Conservation (phyloP, 73 alveolate genomes). For the Symbiodinium natans region DNA sequence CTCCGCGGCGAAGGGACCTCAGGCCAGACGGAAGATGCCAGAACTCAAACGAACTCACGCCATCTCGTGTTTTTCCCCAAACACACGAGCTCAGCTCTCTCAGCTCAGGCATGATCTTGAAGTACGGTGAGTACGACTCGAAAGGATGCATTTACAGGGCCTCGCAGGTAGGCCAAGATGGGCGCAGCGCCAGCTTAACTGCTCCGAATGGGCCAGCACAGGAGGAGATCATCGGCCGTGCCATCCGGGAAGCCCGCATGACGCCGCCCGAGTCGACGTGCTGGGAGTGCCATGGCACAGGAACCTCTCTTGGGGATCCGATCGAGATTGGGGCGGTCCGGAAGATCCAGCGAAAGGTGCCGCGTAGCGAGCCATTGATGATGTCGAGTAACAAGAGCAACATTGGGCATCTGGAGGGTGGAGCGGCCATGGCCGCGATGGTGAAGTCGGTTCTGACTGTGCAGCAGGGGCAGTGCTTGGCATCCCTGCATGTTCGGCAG, state of each 20-base stretch:
- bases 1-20: slow-evolving; percentile 90
- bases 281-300: slow-evolving; percentile 93
- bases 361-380: slow-evolving; percentile 79
- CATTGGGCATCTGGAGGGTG: slow-evolving; percentile 92
- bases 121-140: slow-evolving; percentile 10
- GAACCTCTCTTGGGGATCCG: slow-evolving; percentile 87
- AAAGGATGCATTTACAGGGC: slow-evolving; percentile 44
- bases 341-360: slow-evolving; percentile 50
- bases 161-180: slow-evolving; percentile 78
- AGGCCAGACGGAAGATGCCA: not conserved
- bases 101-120: slow-evolving; percentile 61
- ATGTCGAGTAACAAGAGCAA: slow-evolving; percentile 78
- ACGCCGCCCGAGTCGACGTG: slow-evolving; percentile 91
- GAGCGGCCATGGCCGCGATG: slow-evolving; percentile 93
- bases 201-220: slow-evolving; percentile 93
- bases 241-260: slow-evolving; percentile 73
- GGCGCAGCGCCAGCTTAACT: slow-evolving; percentile 82
- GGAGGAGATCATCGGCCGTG: slow-evolving; percentile 75
- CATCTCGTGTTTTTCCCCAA: not conserved
- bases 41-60: too few relatives aligned
- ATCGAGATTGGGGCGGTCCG: slow-evolving; percentile 90
- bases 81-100: not conserved
- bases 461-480: slow-evolving; percentile 64
- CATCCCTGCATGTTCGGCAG: slow-evolving; percentile 55
- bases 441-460: slow-evolving; percentile 80